phyloP scores from a whole-genome alignment of 2,329 filamentous ascomycete species.

The Pseudogymnoascus sp. region DNA sequence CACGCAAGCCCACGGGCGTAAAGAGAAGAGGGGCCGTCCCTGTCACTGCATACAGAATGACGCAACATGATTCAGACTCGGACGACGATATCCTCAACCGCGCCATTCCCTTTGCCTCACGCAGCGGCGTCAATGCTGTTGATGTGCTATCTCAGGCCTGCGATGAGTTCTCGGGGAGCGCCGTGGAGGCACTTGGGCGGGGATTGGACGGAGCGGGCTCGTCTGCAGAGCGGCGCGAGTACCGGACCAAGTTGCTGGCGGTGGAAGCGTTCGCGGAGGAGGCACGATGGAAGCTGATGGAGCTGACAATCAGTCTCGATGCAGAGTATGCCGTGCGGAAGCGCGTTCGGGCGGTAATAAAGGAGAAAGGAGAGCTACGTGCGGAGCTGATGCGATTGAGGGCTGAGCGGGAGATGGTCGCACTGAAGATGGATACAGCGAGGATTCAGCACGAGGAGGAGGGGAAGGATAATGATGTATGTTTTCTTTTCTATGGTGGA shows the following conservation, averaged over 20 bases:
- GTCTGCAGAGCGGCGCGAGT: constrained; percentile 41
- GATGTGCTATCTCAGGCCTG: constrained; percentile 57
- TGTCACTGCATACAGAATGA: constrained; percentile 55
- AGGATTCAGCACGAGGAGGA: constrained; percentile 51
- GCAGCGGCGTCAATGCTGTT: constrained; percentile 51
- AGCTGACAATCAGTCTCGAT: constrained; percentile 56
- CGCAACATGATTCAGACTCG: constrained; percentile 38
- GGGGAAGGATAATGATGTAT: constrained; percentile 44
- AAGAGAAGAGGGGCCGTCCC: constrained; percentile 36
- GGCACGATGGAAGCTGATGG: constrained; percentile 46
- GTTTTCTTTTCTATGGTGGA: constrained; percentile 17
- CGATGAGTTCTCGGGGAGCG: constrained; percentile 50
- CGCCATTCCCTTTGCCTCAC: constrained; percentile 46
- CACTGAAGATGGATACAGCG: constrained; percentile 55
- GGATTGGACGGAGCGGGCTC: constrained; percentile 31
- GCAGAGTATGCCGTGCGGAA: constrained; percentile 50
- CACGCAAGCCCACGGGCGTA: constrained; percentile 17
- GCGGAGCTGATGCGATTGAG: constrained; percentile 54
- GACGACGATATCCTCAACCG: constrained; percentile 40
- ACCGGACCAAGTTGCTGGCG: constrained; percentile 46
- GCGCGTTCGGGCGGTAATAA: constrained; percentile 49
- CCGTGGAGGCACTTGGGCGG: constrained; percentile 41
- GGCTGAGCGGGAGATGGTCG: constrained; percentile 53
- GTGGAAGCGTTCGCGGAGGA: constrained; percentile 53
- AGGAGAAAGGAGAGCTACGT: constrained; percentile 47